These are phyloP conservation scores for Pythium sp. DNA, from an alignment of 352 stramenopile species.

Conservation along the genomic window DNA sequence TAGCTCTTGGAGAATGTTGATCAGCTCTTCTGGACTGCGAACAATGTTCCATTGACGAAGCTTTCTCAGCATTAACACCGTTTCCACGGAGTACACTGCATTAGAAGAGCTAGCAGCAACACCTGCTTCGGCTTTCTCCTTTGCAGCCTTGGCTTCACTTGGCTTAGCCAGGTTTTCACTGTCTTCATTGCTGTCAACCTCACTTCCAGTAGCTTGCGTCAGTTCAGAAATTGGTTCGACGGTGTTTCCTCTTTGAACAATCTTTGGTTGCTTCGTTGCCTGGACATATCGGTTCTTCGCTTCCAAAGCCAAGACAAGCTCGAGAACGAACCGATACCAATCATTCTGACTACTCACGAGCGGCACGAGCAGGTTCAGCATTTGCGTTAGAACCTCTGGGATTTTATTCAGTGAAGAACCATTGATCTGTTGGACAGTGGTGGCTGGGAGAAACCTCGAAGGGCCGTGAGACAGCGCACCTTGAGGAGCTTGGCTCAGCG, in stretches of 20 bases:
- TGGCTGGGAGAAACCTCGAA: background rate
- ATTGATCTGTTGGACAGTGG: background rate
- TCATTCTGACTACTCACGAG: conserved; percentile 18
- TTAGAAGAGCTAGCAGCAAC: background rate
- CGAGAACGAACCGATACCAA: conserved; percentile 32
- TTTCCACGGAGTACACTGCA: background rate
- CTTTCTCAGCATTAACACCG: background rate
- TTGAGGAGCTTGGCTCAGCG: background rate
- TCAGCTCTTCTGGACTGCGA: background rate
- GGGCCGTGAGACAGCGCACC: background rate
- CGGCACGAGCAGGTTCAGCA: conserved; percentile 19
- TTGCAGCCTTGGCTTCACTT: background rate
- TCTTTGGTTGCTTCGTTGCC: background rate
- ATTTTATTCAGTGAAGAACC: conserved; percentile 16
- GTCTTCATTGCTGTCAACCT: background rate
- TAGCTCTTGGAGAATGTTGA: background rate
- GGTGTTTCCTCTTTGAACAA: background rate
- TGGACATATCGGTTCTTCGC: background rate
- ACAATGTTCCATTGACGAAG: background rate
- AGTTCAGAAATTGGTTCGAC: background rate
- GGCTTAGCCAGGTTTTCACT: background rate
- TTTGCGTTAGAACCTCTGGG: conserved; percentile 18
- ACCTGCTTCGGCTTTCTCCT: background rate
- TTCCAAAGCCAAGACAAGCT: conserved; percentile 11
- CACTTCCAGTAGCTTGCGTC: background rate